These are phyloP conservation scores for Amanita subjunquillea DNA, from an alignment of 768 basidiomycete genomes.

Conservation along the genomic window DNA sequence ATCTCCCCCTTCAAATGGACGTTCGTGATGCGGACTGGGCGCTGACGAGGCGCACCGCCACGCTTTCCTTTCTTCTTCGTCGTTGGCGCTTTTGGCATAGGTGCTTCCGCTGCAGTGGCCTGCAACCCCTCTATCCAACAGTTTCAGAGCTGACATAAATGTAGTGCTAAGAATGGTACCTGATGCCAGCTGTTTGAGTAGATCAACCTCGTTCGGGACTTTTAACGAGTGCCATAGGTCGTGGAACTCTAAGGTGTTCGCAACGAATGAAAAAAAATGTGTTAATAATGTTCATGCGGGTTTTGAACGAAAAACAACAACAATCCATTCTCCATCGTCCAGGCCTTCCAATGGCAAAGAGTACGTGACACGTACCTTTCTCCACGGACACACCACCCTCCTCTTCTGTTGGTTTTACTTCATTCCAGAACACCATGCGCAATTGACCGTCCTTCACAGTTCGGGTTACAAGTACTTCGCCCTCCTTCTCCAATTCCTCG, in stretches of 20 bases:
- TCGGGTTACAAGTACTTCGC: conserved; percentile 81
- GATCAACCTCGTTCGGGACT: conserved; percentile 79
- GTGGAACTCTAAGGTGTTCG: conserved; percentile 53
- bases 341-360: not conserved
- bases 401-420: conserved; percentile 70
- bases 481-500: conserved; percentile 84
- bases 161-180: conserved; percentile 28
- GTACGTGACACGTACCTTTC: conserved; percentile 47
- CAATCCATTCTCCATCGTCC: not conserved
- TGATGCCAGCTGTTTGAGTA: conserved; percentile 66
- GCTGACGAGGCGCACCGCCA: conserved; percentile 59
- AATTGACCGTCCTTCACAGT: conserved; percentile 76
- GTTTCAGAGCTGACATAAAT: conserved; percentile 6
- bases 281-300: not conserved
- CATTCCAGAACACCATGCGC: conserved; percentile 86
- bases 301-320: not conserved
- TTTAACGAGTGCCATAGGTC: conserved; percentile 82
- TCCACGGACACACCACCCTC: conserved; percentile 65
- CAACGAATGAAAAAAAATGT: not conserved
- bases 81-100: conserved; percentile 41
- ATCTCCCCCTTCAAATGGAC: conserved; percentile 80
- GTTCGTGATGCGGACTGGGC: conserved; percentile 80
- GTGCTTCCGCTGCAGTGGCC: conserved; percentile 58
- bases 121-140: conserved; percentile 61
- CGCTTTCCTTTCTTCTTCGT: conserved; percentile 76